phyloP scores from a whole-genome alignment of 2,329 filamentous ascomycete species.

The Neonectria hederae region DNA sequence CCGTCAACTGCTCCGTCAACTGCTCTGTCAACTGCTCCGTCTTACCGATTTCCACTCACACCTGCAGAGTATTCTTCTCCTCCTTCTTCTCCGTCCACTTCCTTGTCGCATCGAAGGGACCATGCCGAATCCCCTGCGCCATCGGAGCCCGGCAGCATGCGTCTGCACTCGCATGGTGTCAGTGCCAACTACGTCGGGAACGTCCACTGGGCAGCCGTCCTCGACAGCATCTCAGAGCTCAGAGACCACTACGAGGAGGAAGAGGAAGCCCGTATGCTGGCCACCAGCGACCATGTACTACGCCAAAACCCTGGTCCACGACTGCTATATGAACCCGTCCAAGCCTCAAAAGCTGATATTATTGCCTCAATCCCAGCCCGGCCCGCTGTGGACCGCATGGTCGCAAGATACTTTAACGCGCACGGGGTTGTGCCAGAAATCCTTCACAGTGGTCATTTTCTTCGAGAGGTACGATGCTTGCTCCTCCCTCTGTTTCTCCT shows the following conservation, averaged over 20 bases:
- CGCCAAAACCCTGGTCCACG: conserved; percentile 25
- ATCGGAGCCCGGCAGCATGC: conserved; percentile 47
- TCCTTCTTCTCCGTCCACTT: too few relatives aligned
- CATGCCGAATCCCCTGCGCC: background rate
- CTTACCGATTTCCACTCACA: background rate
- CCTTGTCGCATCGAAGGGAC: too few relatives aligned
- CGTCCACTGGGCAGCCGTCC: conserved; percentile 53
- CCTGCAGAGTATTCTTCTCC: background rate
- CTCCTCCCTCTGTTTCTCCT: too few relatives aligned
- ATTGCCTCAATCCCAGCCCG: conserved; percentile 46
- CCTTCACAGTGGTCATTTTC: background rate
- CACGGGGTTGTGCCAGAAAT: conserved; percentile 35
- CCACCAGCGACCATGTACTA: background rate
- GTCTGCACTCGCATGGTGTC: conserved; percentile 21
- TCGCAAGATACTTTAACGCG: conserved; percentile 50
- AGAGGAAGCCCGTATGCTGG: conserved; percentile 25
- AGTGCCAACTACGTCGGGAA: conserved; percentile 48
- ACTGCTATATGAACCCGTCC: conserved; percentile 45
- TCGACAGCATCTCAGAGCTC: conserved; percentile 53
- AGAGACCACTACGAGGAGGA: conserved; percentile 48
- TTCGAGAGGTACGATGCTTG: background rate
- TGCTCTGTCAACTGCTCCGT: background rate
- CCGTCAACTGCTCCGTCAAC: background rate
- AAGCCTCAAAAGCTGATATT: conserved; percentile 42
- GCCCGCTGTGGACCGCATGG: conserved; percentile 45